Evolutionary conservation across 1,284 basidiomycete genomes (phyloP).

Genomic region (Phenoliferia sp.): DNA sequence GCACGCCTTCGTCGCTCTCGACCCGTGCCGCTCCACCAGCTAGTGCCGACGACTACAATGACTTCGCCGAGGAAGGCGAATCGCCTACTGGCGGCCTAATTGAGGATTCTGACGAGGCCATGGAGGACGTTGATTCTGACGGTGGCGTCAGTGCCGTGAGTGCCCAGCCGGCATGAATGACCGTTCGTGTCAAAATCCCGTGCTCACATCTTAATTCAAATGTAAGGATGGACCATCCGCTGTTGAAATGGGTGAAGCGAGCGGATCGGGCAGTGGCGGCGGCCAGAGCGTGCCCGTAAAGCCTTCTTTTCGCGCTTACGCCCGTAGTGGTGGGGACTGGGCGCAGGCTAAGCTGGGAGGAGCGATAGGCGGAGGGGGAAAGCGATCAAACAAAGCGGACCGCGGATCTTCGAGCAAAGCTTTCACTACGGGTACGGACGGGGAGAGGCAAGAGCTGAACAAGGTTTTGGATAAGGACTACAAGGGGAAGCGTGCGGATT

Average conservation of each 20-base stretch:
- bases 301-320: not conserved
- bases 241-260: not conserved
- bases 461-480: not conserved
- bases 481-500: not conserved
- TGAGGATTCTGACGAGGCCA: not conserved
- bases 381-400: not conserved
- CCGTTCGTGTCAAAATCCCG: not conserved
- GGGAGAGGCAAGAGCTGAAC: not conserved
- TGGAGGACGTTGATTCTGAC: not conserved
- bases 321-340: not conserved
- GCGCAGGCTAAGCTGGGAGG: not conserved
- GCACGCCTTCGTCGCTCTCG: not conserved
- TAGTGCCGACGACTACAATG: not conserved
- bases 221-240: not conserved
- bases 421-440: not conserved
- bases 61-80: not conserved
- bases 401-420: not conserved
- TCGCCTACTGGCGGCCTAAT: not conserved
- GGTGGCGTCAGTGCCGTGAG: not conserved
- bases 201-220: not conserved
- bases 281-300: not conserved
- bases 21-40: not conserved
- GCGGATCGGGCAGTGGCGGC: not conserved
- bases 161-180: too few relatives aligned
- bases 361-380: not conserved